Percentiles rank a stretch among this genome's conserved stretches.
phyloP scores from a whole-genome alignment of 768 basidiomycete species.

The Kwoniella mangroviensis region DNA sequence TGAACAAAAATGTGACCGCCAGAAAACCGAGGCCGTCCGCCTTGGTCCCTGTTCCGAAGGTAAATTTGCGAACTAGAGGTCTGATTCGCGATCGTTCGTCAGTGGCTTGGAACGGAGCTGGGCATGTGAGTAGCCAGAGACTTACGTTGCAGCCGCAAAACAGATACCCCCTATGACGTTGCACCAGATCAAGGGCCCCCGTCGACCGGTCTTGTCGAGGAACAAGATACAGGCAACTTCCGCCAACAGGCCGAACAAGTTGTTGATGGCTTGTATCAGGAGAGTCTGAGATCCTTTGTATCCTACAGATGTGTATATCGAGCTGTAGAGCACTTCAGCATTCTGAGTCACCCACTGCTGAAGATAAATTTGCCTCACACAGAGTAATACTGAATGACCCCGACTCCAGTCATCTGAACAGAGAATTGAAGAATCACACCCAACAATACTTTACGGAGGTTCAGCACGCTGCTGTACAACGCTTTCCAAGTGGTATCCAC shows the following conservation, averaged over 20 bases:
- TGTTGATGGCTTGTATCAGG: conserved; percentile 78
- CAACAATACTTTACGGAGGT: conserved; percentile 28
- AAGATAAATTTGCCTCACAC: conserved; percentile 13
- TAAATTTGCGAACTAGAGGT: conserved; percentile 23
- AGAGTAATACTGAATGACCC: conserved; percentile 65
- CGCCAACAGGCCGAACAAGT: conserved; percentile 66
- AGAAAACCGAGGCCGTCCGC: conserved; percentile 34
- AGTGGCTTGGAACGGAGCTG: not conserved
- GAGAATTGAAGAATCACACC: conserved; percentile 63
- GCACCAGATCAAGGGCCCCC: conserved; percentile 58
- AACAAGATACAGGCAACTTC: conserved; percentile 68
- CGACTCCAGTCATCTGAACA: conserved; percentile 67
- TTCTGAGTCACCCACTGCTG: not conserved
- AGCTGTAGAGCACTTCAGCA: not conserved
- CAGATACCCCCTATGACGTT: conserved; percentile 31
- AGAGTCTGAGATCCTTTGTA: conserved; percentile 32
- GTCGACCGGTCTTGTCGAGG: conserved; percentile 70
- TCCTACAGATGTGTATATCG: conserved; percentile 20
- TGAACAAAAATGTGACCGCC: conserved; percentile 58
- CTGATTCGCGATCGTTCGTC: not conserved
- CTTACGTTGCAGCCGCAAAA: conserved; percentile 43
- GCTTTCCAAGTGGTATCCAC: conserved; percentile 43
- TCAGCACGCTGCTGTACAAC: not conserved
- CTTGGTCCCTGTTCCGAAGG: conserved; percentile 13
- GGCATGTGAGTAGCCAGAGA: not conserved